These are phyloP conservation scores for Camellia sinensis DNA, from an alignment of 148 eudicot species.

Conservation along the genomic window DNA sequence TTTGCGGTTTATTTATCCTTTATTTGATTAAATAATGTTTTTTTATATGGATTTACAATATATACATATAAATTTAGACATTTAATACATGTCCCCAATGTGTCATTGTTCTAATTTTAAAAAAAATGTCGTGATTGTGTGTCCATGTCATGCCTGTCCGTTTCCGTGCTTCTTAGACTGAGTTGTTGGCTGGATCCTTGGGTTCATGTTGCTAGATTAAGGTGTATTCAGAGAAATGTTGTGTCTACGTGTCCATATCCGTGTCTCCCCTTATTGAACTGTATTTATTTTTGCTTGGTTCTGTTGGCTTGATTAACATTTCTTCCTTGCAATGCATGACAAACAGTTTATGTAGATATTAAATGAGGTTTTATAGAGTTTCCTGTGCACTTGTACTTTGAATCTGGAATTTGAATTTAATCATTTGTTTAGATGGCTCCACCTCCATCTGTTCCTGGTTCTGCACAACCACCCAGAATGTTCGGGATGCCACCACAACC, in stretches of 20 bases:
- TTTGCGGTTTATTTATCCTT: too few relatives aligned
- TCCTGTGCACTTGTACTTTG: slow-evolving; percentile 4
- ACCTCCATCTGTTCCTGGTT: slow-evolving; percentile 60
- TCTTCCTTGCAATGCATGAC: neutral
- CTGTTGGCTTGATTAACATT: neutral
- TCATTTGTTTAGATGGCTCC: slow-evolving; percentile 51
- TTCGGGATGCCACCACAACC: slow-evolving; percentile 72
- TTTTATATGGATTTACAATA: too few relatives aligned
- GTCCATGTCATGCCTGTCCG: too few relatives aligned
- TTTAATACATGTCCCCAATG: too few relatives aligned
- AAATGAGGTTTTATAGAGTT: neutral
- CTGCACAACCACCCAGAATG: slow-evolving; percentile 63
- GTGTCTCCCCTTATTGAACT: neutral
- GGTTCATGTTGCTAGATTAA: neutral
- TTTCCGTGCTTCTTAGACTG: too few relatives aligned
- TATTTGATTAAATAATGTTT: too few relatives aligned
- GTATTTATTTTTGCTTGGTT: slow-evolving; percentile 2
- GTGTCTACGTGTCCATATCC: too few relatives aligned
- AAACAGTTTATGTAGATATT: neutral
- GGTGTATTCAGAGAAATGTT: too few relatives aligned
- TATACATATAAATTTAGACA: too few relatives aligned
- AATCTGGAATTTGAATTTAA: slow-evolving; percentile 23
- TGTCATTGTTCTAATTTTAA: too few relatives aligned
- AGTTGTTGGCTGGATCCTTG: neutral
- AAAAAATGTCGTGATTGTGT: too few relatives aligned